A percentile compares a stretch with the other conserved stretches of the same genome.
These are phyloP conservation scores for Epichloe glyceriae DNA, from an alignment of 2,329 filamentous ascomycete genomes.

Conservation along the genomic window DNA sequence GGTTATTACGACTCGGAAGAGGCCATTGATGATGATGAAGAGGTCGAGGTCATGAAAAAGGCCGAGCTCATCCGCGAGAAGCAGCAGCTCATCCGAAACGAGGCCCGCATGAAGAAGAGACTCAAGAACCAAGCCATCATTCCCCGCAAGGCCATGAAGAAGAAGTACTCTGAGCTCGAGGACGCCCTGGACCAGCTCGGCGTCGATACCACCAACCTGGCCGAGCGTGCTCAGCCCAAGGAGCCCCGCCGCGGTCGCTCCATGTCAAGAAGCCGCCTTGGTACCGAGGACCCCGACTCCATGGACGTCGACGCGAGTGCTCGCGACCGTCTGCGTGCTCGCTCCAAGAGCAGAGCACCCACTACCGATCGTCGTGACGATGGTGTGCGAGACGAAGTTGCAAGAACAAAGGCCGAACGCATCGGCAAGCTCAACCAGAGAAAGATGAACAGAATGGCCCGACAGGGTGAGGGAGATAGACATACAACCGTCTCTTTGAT, in stretches of 20 bases:
- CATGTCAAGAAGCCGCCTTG: slow-evolving; percentile 46
- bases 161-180: slow-evolving; percentile 78
- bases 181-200: slow-evolving; percentile 73
- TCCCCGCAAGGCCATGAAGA: slow-evolving; percentile 67
- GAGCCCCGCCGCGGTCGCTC: slow-evolving; percentile 61
- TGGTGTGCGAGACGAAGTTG: slow-evolving; percentile 56
- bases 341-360: slow-evolving; percentile 59
- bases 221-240: slow-evolving; percentile 54
- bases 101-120: slow-evolving; percentile 86
- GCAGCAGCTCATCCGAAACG: slow-evolving; percentile 82
- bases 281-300: slow-evolving; percentile 50
- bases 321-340: slow-evolving; percentile 51
- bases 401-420: slow-evolving; percentile 69
- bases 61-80: slow-evolving; percentile 94
- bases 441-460: slow-evolving; percentile 97
- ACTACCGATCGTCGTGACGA: slow-evolving; percentile 56
- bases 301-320: slow-evolving; percentile 61
- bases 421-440: slow-evolving; percentile 85
- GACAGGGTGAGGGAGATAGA: slow-evolving; percentile 92
- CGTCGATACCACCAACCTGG: slow-evolving; percentile 65
- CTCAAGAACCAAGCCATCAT: slow-evolving; percentile 96
- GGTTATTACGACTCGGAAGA: slow-evolving; percentile 86
- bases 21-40: slow-evolving; percentile 75
- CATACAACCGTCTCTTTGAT: slow-evolving; percentile 68
- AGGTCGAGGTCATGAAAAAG: slow-evolving; percentile 79